Conservation (phyloP, 495 filamentous ascomycete genomes). For the Penicillium angulare region DNA sequence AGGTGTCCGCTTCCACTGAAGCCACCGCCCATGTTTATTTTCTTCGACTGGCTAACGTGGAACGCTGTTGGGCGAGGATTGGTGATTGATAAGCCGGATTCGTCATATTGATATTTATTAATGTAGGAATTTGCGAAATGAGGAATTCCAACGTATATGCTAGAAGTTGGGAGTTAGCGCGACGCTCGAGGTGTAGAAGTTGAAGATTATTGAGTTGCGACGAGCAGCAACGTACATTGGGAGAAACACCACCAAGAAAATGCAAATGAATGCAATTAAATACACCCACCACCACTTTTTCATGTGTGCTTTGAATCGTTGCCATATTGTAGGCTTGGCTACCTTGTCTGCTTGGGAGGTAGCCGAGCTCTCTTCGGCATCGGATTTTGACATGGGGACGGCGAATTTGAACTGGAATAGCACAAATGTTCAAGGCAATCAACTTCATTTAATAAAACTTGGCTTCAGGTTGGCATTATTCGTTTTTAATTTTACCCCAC, state of each 20-base stretch:
- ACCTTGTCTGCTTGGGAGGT: not conserved
- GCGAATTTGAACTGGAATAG: not conserved
- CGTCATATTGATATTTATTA: constrained; percentile 26
- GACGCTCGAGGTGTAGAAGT: not conserved
- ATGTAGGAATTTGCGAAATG: constrained; percentile 29
- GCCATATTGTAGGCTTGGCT: constrained; percentile 22
- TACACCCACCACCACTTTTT: constrained; percentile 35
- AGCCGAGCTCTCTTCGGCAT: constrained; percentile 19
- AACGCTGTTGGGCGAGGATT: constrained; percentile 19
- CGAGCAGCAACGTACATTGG: constrained; percentile 20
- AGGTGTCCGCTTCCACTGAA: constrained; percentile 29
- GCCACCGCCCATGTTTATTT: constrained; percentile 19
- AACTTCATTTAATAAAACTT: too few relatives aligned
- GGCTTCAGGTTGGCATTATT: too few relatives aligned
- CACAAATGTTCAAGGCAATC: not conserved
- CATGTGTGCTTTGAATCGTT: constrained; percentile 28
- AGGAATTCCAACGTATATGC: constrained; percentile 30
- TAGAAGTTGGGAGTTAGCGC: not conserved
- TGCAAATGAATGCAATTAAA: constrained; percentile 17
- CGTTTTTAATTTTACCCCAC: not conserved
- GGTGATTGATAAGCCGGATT: constrained; percentile 23
- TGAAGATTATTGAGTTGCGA: not conserved
- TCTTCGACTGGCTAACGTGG: constrained; percentile 22
- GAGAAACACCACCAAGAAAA: constrained; percentile 23
- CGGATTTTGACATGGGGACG: constrained; percentile 23